These are phyloP conservation scores for Rhytidiadelphus loreus DNA, from an alignment of 225 moss, liverwort and hornwort genomes.

Conservation along the genomic window DNA sequence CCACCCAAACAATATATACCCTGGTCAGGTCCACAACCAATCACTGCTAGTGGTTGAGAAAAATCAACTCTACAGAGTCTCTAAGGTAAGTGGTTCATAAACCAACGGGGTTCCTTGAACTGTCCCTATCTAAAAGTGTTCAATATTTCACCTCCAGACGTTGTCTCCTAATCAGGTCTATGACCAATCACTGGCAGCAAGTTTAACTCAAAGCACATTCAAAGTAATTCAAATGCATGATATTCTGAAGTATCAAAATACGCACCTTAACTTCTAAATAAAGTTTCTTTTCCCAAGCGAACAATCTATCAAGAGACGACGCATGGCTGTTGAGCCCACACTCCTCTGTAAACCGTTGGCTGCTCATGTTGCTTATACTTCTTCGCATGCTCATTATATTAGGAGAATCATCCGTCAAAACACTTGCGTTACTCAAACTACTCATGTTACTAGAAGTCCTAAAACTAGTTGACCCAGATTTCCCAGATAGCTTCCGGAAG, in stretches of 20 bases:
- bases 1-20: not conserved
- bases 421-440: constrained; percentile 15
- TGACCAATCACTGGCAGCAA: not conserved
- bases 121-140: not conserved
- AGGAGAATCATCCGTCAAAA: constrained; percentile 34
- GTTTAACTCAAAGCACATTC: not conserved
- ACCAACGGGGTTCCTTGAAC: not conserved
- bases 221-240: not conserved
- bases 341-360: constrained; percentile 41
- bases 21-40: not conserved
- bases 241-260: not conserved
- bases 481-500: constrained; percentile 31
- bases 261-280: constrained; percentile 65
- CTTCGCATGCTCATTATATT: constrained; percentile 42
- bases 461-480: constrained; percentile 23
- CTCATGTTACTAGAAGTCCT: constrained; percentile 31
- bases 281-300: constrained; percentile 79
- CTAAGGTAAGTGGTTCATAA: not conserved
- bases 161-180: not conserved
- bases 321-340: constrained; percentile 52
- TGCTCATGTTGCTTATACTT: constrained; percentile 41
- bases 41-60: not conserved
- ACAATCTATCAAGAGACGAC: constrained; percentile 57
- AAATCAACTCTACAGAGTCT: not conserved
- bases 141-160: not conserved